phyloP scores from a whole-genome alignment of 1,284 basidiomycete species.

The Pulveroboletus sp. region DNA sequence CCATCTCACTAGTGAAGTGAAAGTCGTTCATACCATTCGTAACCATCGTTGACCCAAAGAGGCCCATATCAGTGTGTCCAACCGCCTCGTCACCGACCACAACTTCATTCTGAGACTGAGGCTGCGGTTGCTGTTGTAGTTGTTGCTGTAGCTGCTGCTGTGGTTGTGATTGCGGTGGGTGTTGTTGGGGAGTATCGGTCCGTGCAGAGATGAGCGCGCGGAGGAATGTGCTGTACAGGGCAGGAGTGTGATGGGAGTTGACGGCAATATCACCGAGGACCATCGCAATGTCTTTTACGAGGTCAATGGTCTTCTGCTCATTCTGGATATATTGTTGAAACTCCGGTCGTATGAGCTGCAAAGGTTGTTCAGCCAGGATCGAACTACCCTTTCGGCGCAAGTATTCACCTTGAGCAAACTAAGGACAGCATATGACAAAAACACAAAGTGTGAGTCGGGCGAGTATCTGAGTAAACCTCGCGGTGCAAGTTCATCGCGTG shows the following conservation, averaged over 20 bases:
- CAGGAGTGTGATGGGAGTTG: slow-evolving; percentile 78
- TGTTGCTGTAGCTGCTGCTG: slow-evolving; percentile 13
- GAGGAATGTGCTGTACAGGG: slow-evolving; percentile 84
- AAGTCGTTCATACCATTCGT: slow-evolving; percentile 48
- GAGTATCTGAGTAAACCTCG: slow-evolving; percentile 80
- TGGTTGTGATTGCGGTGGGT: background rate
- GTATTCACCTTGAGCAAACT: slow-evolving; percentile 79
- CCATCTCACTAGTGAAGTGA: slow-evolving; percentile 77
- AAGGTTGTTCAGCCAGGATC: slow-evolving; percentile 10
- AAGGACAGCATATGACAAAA: slow-evolving; percentile 85
- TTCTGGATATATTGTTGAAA: slow-evolving; percentile 77
- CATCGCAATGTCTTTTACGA: slow-evolving; percentile 81
- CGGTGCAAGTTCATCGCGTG: slow-evolving; percentile 77
- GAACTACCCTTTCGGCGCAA: background rate
- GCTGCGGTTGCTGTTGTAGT: slow-evolving; percentile 13
- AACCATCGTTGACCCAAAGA: slow-evolving; percentile 29
- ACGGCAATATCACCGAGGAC: slow-evolving; percentile 74
- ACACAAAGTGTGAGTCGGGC: slow-evolving; percentile 91
- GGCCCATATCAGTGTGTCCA: slow-evolving; percentile 28
- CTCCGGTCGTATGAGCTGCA: slow-evolving; percentile 76
- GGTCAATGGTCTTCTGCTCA: slow-evolving; percentile 67
- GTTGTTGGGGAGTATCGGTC: slow-evolving; percentile 42
- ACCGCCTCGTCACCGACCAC: slow-evolving; percentile 25
- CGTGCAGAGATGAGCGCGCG: slow-evolving; percentile 74
- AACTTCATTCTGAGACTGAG: slow-evolving; percentile 29